Evolutionary conservation across 768 basidiomycete genomes (phyloP).

Genomic region (Russula virescens): DNA sequence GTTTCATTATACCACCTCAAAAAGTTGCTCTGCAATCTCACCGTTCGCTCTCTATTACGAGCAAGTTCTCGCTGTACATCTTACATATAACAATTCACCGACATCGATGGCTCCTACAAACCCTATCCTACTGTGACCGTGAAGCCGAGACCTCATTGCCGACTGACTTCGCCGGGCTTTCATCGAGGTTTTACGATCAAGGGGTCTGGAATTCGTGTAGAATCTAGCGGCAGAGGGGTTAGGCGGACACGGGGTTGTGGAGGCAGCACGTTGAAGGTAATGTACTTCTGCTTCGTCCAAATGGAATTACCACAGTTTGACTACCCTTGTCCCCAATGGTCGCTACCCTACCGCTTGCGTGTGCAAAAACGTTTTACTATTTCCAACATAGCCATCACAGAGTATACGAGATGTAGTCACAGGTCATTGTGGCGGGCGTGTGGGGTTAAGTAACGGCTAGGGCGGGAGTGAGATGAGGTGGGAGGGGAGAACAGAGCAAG

Average conservation of each 20-base stretch:
- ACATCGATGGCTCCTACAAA: background rate
- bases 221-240: slow-evolving; percentile 16
- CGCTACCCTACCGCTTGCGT: slow-evolving; percentile 9
- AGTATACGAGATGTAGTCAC: background rate
- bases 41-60: background rate
- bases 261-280: background rate
- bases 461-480: slow-evolving; percentile 1
- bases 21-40: background rate
- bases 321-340: slow-evolving; percentile 7
- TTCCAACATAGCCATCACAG: background rate
- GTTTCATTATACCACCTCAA: background rate
- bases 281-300: background rate
- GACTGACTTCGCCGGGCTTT: background rate
- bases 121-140: slow-evolving; percentile 1
- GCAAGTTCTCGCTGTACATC: background rate
- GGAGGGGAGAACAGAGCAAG: background rate
- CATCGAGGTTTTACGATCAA: slow-evolving; percentile 1
- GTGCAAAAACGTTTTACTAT: background rate
- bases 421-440: background rate
- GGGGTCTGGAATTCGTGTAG: slow-evolving; percentile 7
- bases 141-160: background rate
- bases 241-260: slow-evolving; percentile 12
- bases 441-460: slow-evolving; percentile 14
- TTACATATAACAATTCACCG: background rate
- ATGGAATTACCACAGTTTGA: background rate